A percentile compares a stretch with the other conserved stretches of the same genome.
Evolutionary conservation across 2,329 filamentous ascomycete genomes (phyloP).

Genomic region (Neopestalotiopsis rosae): DNA sequence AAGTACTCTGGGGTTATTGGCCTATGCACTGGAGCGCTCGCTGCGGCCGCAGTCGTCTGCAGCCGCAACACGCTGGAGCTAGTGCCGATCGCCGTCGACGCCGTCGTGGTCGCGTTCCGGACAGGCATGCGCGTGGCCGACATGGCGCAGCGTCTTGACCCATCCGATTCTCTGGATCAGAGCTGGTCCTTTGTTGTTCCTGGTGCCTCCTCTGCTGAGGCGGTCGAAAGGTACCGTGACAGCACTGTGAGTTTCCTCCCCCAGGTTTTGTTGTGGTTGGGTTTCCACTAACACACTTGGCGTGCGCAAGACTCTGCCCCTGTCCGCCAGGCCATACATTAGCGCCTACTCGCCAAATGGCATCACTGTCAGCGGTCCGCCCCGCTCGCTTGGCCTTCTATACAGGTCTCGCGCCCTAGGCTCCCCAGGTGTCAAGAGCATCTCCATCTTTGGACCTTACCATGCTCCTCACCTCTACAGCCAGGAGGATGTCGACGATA

Average conservation of each 20-base stretch:
- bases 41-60: constrained; percentile 36
- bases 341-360: constrained; percentile 24
- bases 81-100: constrained; percentile 34
- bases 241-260: constrained; percentile 3
- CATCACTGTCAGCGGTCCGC: constrained; percentile 25
- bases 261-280: neutral
- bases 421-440: constrained; percentile 22
- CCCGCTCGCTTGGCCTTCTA: constrained; percentile 20
- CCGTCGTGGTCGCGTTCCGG: constrained; percentile 36
- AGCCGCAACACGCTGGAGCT: constrained; percentile 33
- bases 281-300: neutral
- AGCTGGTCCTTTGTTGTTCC: constrained; percentile 30
- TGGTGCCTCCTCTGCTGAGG: constrained; percentile 24
- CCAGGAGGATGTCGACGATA: constrained; percentile 26
- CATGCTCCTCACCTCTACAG: constrained; percentile 36
- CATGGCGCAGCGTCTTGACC: constrained; percentile 21
- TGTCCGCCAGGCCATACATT: constrained; percentile 23
- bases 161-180: constrained; percentile 16
- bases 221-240: constrained; percentile 22
- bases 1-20: constrained; percentile 26
- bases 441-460: constrained; percentile 48
- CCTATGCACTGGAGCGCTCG: constrained; percentile 37
- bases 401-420: constrained; percentile 17
- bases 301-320: constrained; percentile 18
- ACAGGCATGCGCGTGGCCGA: constrained; percentile 30